Base-by-base conservation (phyloP, 148 eudicot genomes). In the Persicaria maculosa region DNA sequence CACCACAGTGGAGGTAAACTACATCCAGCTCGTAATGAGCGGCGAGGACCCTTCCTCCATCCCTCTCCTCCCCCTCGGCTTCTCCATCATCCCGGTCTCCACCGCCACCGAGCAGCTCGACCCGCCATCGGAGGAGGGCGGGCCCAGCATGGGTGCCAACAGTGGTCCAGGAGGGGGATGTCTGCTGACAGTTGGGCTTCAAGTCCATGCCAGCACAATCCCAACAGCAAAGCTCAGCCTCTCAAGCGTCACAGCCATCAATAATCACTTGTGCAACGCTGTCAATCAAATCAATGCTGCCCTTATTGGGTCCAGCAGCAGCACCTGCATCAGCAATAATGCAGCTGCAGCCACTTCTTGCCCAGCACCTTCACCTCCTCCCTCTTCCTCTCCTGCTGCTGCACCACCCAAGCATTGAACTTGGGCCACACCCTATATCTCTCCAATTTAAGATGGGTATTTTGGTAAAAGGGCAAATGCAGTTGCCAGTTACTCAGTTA, bases 41-140 rank as follows among this genome's bases (percentile, higher is more conserved):
- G 93, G 91, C 19, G 95, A 89, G 65, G 98, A 93, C 76, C 91
- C 91, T 0, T 89, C 90, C 8, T 84, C 86, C 81, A 89, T 93
- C 20, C 90, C 97, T 19, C 86, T 93, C 16, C 95, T 93, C 17
- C 98, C 98, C 3, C 71, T 90, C 16, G 98, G 98, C 3, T 93
- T 93, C 80, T 84, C 90, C 81, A 87, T 93, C 1, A 72, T 78
- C 62, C 98, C 93, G 48, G 40, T 78, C 9, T 45, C 54, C 31
- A 59, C 16, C 31, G 17, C 47, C 17, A 47, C 14, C 9, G 65
- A 59, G 36, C 36, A 4, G 65, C 47, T 2, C 3, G 46, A 43
- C 47, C 4, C 46, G 4, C 10, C 45, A 15, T 8, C n/a, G 17
- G 10, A 40, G n/a, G 71, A 68, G 45, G 17, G 7, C 19, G 20